A percentile compares a stretch with the other conserved stretches of the same genome.
These are phyloP conservation scores for Globisporangium lucens DNA, from an alignment of 352 stramenopile species.

Conservation along the genomic window DNA sequence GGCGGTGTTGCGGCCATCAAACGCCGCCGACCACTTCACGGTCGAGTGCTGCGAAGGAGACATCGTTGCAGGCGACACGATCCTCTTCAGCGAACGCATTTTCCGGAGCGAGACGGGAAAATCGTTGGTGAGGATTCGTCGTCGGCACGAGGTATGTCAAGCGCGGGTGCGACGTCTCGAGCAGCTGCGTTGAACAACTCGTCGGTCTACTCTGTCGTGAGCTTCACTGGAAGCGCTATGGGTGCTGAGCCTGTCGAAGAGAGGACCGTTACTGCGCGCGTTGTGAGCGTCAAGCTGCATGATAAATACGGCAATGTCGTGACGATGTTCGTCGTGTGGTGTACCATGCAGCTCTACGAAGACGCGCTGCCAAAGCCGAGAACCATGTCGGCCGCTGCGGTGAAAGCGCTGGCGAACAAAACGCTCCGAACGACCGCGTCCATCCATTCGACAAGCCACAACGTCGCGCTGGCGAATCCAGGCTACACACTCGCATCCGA, in stretches of 20 bases:
- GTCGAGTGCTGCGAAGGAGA: constrained; percentile 78
- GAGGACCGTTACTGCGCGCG: constrained; percentile 69
- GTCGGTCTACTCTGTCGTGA: constrained; percentile 56
- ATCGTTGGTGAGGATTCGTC: constrained; percentile 24
- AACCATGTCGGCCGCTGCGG: constrained; percentile 15
- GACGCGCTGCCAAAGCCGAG: constrained; percentile 18
- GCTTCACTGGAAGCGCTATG: constrained; percentile 21
- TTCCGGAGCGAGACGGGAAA: constrained; percentile 42
- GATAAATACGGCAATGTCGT: constrained; percentile 52
- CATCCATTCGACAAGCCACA: constrained; percentile 39
- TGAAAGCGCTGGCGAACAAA: constrained; percentile 18
- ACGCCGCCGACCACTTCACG: constrained; percentile 62
- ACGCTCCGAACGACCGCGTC: constrained; percentile 18
- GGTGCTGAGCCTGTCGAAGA: constrained; percentile 48
- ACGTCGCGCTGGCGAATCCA: constrained; percentile 20
- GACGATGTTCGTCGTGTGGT: constrained; percentile 70
- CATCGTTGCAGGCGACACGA: constrained; percentile 84
- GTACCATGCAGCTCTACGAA: constrained; percentile 77
- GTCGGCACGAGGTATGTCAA: neutral
- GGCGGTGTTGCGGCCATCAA: constrained; percentile 29
- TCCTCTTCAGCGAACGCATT: constrained; percentile 92
- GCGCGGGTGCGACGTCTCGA: constrained; percentile 12
- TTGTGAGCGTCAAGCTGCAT: constrained; percentile 41
- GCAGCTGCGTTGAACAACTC: constrained; percentile 10
- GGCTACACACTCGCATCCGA: constrained; percentile 37